phyloP scores from a whole-genome alignment of 805 yeast species.

The Candida sithepensis region DNA sequence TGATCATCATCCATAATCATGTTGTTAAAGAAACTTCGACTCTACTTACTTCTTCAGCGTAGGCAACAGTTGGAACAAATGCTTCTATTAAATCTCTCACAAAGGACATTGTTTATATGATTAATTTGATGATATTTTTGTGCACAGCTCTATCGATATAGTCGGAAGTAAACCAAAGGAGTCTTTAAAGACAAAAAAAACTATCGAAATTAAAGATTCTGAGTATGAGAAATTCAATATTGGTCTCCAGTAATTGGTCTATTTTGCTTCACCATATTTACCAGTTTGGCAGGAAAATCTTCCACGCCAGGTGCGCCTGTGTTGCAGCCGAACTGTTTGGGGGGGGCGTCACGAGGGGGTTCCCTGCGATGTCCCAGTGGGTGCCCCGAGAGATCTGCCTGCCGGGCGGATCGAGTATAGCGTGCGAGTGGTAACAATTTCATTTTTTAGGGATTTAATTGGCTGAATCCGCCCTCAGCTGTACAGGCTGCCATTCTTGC shows the following conservation, averaged over 20 bases:
- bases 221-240: slow-evolving; percentile 2
- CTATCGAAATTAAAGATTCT: not conserved
- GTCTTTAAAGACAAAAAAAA: not conserved
- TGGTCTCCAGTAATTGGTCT: slow-evolving; percentile 5
- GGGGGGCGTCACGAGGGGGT: not conserved
- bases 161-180: not conserved
- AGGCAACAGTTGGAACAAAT: slow-evolving; percentile 73
- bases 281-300: not conserved
- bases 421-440: slow-evolving; percentile 8
- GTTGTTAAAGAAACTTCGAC: not conserved
- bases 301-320: not conserved
- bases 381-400: not conserved
- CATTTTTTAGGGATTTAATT: slow-evolving; percentile 23
- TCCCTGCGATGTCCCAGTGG: not conserved
- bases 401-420: not conserved
- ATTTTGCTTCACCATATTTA: not conserved
- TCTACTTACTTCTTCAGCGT: slow-evolving; percentile 62
- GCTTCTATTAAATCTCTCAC: slow-evolving; percentile 76
- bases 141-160: not conserved
- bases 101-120: slow-evolving; percentile 32
- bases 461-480: slow-evolving; percentile 13
- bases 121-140: not conserved
- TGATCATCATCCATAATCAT: not conserved
- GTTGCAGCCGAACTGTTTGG: not conserved
- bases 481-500: not conserved